Evolutionary conservation across 345 rosid genomes (phyloP), one percentile per base, ranked within the genome.

Genomic region (Aquilaria sinensis): DNA sequence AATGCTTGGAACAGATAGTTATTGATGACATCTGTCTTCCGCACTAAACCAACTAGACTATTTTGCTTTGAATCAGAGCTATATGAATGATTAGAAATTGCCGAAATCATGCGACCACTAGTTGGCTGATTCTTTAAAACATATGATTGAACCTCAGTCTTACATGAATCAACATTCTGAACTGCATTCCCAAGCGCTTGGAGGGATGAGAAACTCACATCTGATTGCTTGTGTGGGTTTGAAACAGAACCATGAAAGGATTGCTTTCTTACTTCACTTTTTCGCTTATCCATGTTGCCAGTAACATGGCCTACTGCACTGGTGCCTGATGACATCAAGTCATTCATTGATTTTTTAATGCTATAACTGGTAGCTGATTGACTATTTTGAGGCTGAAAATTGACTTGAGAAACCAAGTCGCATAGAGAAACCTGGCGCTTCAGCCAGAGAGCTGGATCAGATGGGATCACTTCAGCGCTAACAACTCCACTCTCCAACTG

Each of bases 401-500:
- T 61, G 48, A 67, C 65, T 53, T 58, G 63, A 67, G 70, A 55
- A 66, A 66, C 61, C 15, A 65, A 70, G 65, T 68, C 57, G 57
- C 50, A 9, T 41, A 75, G 69, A 45, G 80, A 66, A 71, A 70
- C 72, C 64, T 63, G 84, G 65, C 81, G 83, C 57, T 80, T 81
- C 70, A 71, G 57, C 88, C 87, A 83, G 2, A 63, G 63, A 56
- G 72, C 75, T 1, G 75, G 77, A 68, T 77, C 82, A 2, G 80
- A 67, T 49, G 81, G 71, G 58, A 75, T 74, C 16, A 78, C 75
- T 74, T 81, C 81, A 70, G 83, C 83, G 37, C 75, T 80, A n/a
- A 68, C 72, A 50, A 41, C 72, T 51, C 71, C 66, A 31, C 47
- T 60, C 46, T 64, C 68, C 61, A 65, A 57, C 34, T 64, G 68